These are phyloP conservation scores for Clavispora asparagi DNA, from an alignment of 805 yeast genomes.

Conservation along the genomic window DNA sequence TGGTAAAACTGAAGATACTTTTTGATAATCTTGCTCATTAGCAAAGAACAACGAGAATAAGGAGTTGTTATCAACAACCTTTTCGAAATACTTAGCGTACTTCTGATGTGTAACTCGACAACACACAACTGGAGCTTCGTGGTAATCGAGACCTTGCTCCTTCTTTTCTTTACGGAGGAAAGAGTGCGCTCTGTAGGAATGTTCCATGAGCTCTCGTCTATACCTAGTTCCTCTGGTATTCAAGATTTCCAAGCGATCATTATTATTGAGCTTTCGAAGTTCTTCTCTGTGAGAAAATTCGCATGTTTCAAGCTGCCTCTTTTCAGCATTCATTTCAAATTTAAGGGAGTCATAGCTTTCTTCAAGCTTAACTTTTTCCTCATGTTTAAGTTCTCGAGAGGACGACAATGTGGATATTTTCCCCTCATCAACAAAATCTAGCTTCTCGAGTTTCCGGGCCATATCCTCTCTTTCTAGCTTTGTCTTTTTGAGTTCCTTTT, in stretches of 20 bases:
- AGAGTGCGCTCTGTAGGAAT: slow-evolving; percentile 35
- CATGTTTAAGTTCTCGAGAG: slow-evolving; percentile 9
- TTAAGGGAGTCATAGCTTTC: slow-evolving; percentile 10
- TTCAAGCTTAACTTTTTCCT: slow-evolving; percentile 25
- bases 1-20: slow-evolving; percentile 34
- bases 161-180: slow-evolving; percentile 33
- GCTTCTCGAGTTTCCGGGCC: slow-evolving; percentile 1
- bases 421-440: slow-evolving; percentile 7
- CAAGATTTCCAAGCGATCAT: slow-evolving; percentile 49
- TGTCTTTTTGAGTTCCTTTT: slow-evolving; percentile 8
- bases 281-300: slow-evolving; percentile 10
- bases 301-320: slow-evolving; percentile 5
- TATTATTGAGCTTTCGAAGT: slow-evolving; percentile 14
- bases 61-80: slow-evolving; percentile 49
- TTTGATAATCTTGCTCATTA: slow-evolving; percentile 44
- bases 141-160: slow-evolving; percentile 39
- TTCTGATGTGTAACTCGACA: slow-evolving; percentile 47
- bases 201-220: slow-evolving; percentile 30
- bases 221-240: slow-evolving; percentile 25
- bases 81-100: slow-evolving; percentile 54
- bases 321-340: slow-evolving; percentile 3
- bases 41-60: slow-evolving; percentile 61
- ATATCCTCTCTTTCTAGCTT: slow-evolving; percentile 8
- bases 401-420: slow-evolving; percentile 2
- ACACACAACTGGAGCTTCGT: slow-evolving; percentile 71